These are phyloP conservation scores for Plantago elongata DNA, from an alignment of 257 asterid species.

Conservation along the genomic window DNA sequence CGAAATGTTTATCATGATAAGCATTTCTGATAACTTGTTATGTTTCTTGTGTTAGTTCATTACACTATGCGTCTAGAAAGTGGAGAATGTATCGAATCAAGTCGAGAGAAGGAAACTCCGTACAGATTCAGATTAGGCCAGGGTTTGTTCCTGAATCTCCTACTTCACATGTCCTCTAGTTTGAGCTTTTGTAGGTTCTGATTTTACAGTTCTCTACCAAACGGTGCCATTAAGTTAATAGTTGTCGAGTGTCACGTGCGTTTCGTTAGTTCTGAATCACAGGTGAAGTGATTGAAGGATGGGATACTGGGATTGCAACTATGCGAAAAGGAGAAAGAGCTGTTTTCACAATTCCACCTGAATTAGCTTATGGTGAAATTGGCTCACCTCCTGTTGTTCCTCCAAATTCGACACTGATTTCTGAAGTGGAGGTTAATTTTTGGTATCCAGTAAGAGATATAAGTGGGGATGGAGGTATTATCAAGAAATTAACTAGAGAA, in stretches of 20 bases:
- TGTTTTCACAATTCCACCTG: slow-evolving; percentile 50
- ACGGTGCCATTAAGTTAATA: not conserved
- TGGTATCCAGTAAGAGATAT: slow-evolving; percentile 59
- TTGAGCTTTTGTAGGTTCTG: not conserved
- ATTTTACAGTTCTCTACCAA: not conserved
- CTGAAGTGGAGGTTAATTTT: slow-evolving; percentile 44
- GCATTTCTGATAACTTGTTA: not conserved
- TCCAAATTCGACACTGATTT: slow-evolving; percentile 56
- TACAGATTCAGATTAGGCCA: slow-evolving; percentile 60
- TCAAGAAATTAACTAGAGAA: slow-evolving; percentile 47
- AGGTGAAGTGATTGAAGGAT: slow-evolving; percentile 69
- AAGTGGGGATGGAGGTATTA: slow-evolving; percentile 53
- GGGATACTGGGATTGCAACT: slow-evolving; percentile 59
- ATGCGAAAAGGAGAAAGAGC: slow-evolving; percentile 66
- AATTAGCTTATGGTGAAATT: slow-evolving; percentile 45
- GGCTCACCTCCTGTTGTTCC: slow-evolving; percentile 56
- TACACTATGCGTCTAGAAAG: slow-evolving; percentile 41
- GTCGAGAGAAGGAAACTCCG: slow-evolving; percentile 40
- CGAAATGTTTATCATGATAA: no score
- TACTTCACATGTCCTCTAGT: not conserved
- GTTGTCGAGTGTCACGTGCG: not conserved
- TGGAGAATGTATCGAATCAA: slow-evolving; percentile 42
- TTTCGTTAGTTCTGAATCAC: not conserved
- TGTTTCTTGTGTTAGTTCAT: slow-evolving; percentile 42
- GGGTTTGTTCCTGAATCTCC: slow-evolving; percentile 26